Conservation (phyloP, 805 yeast species). For the Saccharomycopsis selenospora region DNA sequence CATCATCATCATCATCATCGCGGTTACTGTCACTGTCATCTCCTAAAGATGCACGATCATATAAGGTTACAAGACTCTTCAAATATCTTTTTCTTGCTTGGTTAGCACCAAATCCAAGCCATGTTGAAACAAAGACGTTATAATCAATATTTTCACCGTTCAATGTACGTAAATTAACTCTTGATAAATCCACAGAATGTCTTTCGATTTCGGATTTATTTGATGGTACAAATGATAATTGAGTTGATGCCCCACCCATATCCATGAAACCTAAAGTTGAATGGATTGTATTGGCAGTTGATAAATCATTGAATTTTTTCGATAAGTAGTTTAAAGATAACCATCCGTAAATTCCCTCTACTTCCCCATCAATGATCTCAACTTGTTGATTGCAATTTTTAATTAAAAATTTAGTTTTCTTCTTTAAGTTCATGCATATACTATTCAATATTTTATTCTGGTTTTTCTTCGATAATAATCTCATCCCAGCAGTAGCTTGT, state of each 20-base stretch:
- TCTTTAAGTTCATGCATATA: conserved; percentile 51
- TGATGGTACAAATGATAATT: conserved; percentile 86
- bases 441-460: conserved; percentile 47
- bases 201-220: conserved; percentile 47
- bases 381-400: conserved; percentile 61
- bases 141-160: conserved; percentile 69
- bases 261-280: conserved; percentile 91
- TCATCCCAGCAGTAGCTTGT: conserved; percentile 97
- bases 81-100: conserved; percentile 78
- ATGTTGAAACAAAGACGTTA: conserved; percentile 88
- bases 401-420: conserved; percentile 48
- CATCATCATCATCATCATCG: conserved; percentile 18
- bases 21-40: conserved; percentile 37
- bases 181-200: conserved; percentile 69
- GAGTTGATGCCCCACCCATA: conserved; percentile 99
- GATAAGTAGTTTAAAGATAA: conserved; percentile 78
- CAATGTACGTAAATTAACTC: conserved; percentile 54
- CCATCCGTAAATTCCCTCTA: conserved; percentile 97
- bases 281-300: conserved; percentile 34
- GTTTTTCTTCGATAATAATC: conserved; percentile 54
- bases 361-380: conserved; percentile 85
- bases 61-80: conserved; percentile 44
- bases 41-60: conserved; percentile 39
- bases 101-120: conserved; percentile 98
- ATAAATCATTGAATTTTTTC: conserved; percentile 47